phyloP scores from a whole-genome alignment of 164 flowering plant genomes.

The Liquidambar formosana region DNA sequence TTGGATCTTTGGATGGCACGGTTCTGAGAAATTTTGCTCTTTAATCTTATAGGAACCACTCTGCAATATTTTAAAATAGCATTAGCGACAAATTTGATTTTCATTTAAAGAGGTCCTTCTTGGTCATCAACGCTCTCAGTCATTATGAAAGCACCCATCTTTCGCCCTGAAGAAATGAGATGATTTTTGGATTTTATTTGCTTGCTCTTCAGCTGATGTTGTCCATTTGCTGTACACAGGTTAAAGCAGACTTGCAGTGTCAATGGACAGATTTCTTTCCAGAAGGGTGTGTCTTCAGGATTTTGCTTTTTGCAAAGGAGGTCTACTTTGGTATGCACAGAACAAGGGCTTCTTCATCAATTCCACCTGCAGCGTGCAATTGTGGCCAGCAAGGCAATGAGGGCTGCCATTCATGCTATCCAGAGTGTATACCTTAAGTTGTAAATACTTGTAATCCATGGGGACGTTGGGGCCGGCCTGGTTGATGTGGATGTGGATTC shows the following conservation, averaged over 20 bases:
- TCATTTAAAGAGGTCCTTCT: background rate
- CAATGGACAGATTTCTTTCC: slow-evolving; percentile 83
- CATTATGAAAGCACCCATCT: too few species aligned
- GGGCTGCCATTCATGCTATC: slow-evolving; percentile 86
- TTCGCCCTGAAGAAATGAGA: background rate
- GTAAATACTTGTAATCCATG: slow-evolving; percentile 90
- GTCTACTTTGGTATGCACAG: slow-evolving; percentile 92
- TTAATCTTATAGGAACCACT: too few species aligned
- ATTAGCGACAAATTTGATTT: background rate
- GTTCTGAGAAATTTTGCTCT: too few species aligned
- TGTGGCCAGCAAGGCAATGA: slow-evolving; percentile 91
- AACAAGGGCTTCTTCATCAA: slow-evolving; percentile 52
- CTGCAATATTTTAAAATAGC: background rate
- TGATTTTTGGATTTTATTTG: background rate
- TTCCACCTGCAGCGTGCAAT: slow-evolving; percentile 98
- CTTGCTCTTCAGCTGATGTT: background rate
- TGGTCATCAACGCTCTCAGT: too few species aligned
- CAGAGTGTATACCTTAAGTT: slow-evolving; percentile 80
- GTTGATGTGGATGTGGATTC: slow-evolving; percentile 94
- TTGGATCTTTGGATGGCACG: too few species aligned
- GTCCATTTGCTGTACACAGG: slow-evolving; percentile 36
- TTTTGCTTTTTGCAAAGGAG: slow-evolving; percentile 93
- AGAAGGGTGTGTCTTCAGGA: slow-evolving; percentile 85
- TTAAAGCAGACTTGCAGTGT: slow-evolving; percentile 68
- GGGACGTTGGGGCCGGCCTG: slow-evolving; percentile 90